phyloP scores from a whole-genome alignment of 768 basidiomycete species.

The Rhizopogon vinicolor region DNA sequence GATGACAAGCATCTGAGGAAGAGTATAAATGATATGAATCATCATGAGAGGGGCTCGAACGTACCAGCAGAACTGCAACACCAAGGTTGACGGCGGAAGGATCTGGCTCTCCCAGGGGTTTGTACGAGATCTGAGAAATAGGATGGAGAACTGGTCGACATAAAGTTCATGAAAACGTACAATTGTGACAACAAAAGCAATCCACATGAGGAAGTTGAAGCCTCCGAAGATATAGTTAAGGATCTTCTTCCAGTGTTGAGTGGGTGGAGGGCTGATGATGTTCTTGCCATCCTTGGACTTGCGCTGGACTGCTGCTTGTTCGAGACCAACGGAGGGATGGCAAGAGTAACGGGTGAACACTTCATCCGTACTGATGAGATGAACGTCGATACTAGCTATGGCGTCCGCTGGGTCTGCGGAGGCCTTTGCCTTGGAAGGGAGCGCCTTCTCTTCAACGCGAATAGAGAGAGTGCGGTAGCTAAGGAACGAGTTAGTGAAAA shows the following conservation, averaged over 20 bases:
- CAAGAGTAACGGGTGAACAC: constrained; percentile 40
- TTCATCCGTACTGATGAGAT: constrained; percentile 36
- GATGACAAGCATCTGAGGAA: constrained; percentile 36
- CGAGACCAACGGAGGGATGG: constrained; percentile 42
- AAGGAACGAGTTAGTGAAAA: background rate
- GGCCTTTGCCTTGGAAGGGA: constrained; percentile 11
- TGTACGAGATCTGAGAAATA: constrained; percentile 42
- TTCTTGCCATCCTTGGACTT: constrained; percentile 40
- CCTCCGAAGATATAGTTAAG: constrained; percentile 53
- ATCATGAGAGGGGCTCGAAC: constrained; percentile 12
- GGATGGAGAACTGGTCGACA: background rate
- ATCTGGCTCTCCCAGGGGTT: constrained; percentile 40
- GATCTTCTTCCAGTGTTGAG: constrained; percentile 44
- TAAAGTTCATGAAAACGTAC: constrained; percentile 21
- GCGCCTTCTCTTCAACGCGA: constrained; percentile 30
- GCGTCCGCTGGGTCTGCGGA: constrained; percentile 31
- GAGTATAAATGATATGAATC: constrained; percentile 8
- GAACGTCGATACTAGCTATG: constrained; percentile 45
- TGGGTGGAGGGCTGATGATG: constrained; percentile 43
- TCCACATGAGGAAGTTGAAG: constrained; percentile 53
- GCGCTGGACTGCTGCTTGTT: constrained; percentile 37
- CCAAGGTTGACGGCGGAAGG: constrained; percentile 44
- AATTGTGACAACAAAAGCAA: constrained; percentile 45
- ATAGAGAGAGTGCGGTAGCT: constrained; percentile 45
- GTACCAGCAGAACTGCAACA: constrained; percentile 45